phyloP scores from a whole-genome alignment of 202 grass and related monocot species.

The Dendrocalamus latiflorus region DNA sequence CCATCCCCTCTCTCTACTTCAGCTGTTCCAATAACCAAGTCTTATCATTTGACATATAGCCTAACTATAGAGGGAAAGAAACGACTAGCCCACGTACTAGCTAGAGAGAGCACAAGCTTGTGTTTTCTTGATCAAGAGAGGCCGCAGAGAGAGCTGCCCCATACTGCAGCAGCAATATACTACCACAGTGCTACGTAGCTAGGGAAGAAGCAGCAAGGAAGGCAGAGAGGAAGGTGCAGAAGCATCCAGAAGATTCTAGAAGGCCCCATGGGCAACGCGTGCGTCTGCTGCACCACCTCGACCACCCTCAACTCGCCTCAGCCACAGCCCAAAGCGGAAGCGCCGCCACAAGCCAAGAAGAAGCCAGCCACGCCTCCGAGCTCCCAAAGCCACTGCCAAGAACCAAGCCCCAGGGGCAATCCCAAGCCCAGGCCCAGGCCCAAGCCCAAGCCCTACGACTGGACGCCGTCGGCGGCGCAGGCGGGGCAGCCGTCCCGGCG shows the following conservation, averaged over 20 bases:
- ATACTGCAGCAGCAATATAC: not conserved
- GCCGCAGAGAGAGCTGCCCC: not conserved
- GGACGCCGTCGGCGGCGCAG: not conserved
- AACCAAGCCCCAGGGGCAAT: constrained; percentile 6
- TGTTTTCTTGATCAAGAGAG: not conserved
- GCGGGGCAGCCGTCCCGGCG: not conserved
- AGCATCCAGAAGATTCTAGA: constrained; percentile 13
- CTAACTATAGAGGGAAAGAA: not conserved
- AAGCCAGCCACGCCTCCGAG: constrained; percentile 13
- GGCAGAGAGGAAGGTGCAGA: not conserved
- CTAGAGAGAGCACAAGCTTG: not conserved
- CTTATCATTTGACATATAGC: not conserved
- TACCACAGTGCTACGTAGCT: not conserved
- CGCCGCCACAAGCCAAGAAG: constrained; percentile 8
- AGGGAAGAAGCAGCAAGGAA: not conserved
- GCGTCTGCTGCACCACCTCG: constrained; percentile 29
- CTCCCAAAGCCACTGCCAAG: not conserved
- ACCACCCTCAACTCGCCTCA: not conserved
- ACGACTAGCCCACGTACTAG: not conserved
- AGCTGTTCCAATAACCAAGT: not conserved
- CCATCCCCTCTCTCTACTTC: not conserved
- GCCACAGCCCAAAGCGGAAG: not conserved
- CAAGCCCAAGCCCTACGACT: constrained; percentile 30
- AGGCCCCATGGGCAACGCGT: constrained; percentile 41
- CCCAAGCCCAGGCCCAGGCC: constrained; percentile 1